Evolutionary conservation across 331 rosid genomes (phyloP).

Genomic region (Malus hybrid): DNA sequence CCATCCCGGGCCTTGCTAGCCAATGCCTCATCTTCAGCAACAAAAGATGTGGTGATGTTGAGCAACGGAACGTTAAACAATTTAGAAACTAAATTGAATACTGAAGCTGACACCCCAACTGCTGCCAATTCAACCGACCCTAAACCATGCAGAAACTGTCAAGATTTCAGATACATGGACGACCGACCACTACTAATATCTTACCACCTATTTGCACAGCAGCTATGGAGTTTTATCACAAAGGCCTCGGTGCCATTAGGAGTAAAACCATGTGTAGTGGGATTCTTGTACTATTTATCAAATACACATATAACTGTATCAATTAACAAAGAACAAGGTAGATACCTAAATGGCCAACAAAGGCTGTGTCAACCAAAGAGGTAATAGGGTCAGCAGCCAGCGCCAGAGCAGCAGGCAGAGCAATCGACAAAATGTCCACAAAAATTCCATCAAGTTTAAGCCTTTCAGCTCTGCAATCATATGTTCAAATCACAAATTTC

Average conservation of each 20-base stretch:
- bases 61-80: slow-evolving; percentile 85
- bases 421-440: slow-evolving; percentile 68
- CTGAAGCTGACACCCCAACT: slow-evolving; percentile 83
- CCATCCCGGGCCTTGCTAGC: slow-evolving; percentile 24
- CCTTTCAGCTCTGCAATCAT: slow-evolving; percentile 38
- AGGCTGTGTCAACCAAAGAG: slow-evolving; percentile 88
- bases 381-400: slow-evolving; percentile 83
- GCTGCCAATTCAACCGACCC: slow-evolving; percentile 91
- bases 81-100: slow-evolving; percentile 77
- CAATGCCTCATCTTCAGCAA: slow-evolving; percentile 76
- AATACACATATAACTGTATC: background rate
- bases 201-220: background rate
- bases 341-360: slow-evolving; percentile 82
- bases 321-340: background rate
- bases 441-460: slow-evolving; percentile 54
- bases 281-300: background rate
- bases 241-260: background rate
- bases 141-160: slow-evolving; percentile 18
- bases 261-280: background rate
- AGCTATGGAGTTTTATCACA: background rate
- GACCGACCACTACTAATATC: background rate
- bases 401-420: slow-evolving; percentile 87
- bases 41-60: slow-evolving; percentile 84
- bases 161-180: background rate
- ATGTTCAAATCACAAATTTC: background rate